Evolutionary conservation across 352 stramenopile genomes (phyloP).

Genomic region (Pythium phragmiticola): DNA sequence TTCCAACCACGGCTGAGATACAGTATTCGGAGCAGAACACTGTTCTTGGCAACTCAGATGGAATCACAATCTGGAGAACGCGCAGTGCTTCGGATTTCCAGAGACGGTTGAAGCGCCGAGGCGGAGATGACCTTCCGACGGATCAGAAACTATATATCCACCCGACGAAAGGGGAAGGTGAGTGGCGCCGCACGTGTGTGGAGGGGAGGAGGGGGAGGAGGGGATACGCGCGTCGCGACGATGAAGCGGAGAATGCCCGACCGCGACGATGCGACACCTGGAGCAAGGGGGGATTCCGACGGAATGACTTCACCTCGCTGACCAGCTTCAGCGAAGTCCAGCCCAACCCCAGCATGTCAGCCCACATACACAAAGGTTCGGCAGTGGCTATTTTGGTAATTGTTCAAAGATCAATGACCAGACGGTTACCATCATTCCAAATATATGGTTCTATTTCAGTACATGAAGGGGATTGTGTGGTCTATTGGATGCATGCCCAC

Average conservation of each 20-base stretch:
- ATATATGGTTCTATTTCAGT: background rate
- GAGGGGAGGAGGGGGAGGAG: no score
- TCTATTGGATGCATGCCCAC: background rate
- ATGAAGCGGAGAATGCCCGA: constrained; percentile 1
- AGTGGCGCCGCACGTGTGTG: constrained; percentile 11
- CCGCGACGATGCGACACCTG: constrained; percentile 11
- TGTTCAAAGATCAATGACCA: background rate
- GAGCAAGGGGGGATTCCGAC: background rate
- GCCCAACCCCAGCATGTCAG: constrained; percentile 14
- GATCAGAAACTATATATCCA: constrained; percentile 16
- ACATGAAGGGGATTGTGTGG: background rate
- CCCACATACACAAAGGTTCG: background rate
- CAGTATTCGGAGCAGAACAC: background rate
- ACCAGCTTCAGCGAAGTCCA: constrained; percentile 8
- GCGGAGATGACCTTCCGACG: constrained; percentile 20
- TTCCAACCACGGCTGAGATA: background rate
- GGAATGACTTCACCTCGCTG: constrained; percentile 3
- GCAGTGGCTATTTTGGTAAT: constrained; percentile 13
- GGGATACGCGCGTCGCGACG: constrained; percentile 13
- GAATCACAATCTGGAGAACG: no score
- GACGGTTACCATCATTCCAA: constrained; percentile 9
- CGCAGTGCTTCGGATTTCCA: no score
- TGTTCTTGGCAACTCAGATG: background rate
- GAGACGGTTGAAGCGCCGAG: background rate
- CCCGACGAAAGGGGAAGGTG: background rate